These are phyloP conservation scores for Taiwanofungus camphoratus DNA, from an alignment of 1,284 basidiomycete species.

Conservation along the genomic window DNA sequence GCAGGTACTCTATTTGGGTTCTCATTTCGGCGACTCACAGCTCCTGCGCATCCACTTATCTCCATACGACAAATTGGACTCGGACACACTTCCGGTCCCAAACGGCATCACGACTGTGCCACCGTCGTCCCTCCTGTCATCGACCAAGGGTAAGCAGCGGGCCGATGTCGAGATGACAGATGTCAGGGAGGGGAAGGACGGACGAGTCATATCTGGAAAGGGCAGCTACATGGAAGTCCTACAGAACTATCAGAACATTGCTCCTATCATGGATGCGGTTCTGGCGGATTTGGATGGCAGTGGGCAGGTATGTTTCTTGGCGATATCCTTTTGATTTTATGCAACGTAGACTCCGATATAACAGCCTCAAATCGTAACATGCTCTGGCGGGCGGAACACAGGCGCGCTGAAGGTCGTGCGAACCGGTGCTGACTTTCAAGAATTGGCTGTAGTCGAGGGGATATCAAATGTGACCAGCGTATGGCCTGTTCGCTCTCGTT, in stretches of 20 bases:
- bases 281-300: conserved; percentile 72
- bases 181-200: conserved; percentile 23
- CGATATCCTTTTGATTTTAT: background rate
- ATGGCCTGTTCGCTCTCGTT: conserved; percentile 58
- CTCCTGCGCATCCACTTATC: conserved; percentile 55
- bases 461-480: conserved; percentile 53
- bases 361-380: conserved; percentile 77
- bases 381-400: conserved; percentile 79
- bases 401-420: conserved; percentile 81
- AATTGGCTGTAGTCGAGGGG: conserved; percentile 57
- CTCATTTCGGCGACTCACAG: conserved; percentile 80
- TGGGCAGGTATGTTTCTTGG: conserved; percentile 69
- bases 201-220: conserved; percentile 44
- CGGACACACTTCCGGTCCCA: conserved; percentile 47
- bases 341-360: background rate
- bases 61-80: conserved; percentile 36
- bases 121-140: conserved; percentile 22
- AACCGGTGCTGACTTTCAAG: conserved; percentile 81
- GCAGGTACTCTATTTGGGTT: conserved; percentile 76
- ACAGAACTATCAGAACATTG: conserved; percentile 74
- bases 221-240: conserved; percentile 54
- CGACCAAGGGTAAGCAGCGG: conserved; percentile 18
- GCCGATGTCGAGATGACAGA: conserved; percentile 12
- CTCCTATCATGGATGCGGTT: conserved; percentile 83
- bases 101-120: conserved; percentile 36